Conservation (phyloP, 2,329 filamentous ascomycete species). For the Phoma herbarum region DNA sequence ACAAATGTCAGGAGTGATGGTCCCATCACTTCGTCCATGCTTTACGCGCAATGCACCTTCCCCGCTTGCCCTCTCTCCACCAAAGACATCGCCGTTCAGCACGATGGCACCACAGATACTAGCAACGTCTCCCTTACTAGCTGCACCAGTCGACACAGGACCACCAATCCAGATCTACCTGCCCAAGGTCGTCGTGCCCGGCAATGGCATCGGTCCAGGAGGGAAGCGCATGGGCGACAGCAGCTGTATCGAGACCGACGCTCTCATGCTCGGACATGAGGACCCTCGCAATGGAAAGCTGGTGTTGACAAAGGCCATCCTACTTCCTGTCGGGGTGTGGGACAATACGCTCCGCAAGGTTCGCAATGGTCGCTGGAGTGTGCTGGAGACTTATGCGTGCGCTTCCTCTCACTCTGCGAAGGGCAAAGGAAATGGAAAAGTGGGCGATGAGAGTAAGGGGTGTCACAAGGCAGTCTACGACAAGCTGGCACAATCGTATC, state of each 20-base stretch:
- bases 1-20: neutral
- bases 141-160: slow-evolving; percentile 2
- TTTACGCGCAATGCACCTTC: slow-evolving; percentile 28
- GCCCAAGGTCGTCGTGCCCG: slow-evolving; percentile 30
- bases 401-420: neutral
- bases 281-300: slow-evolving; percentile 20
- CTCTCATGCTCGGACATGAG: slow-evolving; percentile 40
- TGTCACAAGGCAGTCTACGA: slow-evolving; percentile 33
- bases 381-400: slow-evolving; percentile 38
- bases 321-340: slow-evolving; percentile 37
- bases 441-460: neutral
- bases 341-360: slow-evolving; percentile 28
- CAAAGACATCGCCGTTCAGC: slow-evolving; percentile 19
- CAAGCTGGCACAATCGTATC: slow-evolving; percentile 30
- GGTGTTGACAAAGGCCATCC: slow-evolving; percentile 32
- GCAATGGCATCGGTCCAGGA: slow-evolving; percentile 7
- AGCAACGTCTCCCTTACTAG: slow-evolving; percentile 26
- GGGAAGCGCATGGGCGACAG: slow-evolving; percentile 10
- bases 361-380: slow-evolving; percentile 15
- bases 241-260: slow-evolving; percentile 35
- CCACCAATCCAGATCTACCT: slow-evolving; percentile 45
- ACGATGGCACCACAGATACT: slow-evolving; percentile 22
- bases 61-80: slow-evolving; percentile 7
- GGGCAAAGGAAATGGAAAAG: neutral
- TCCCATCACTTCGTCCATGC: slow-evolving; percentile 12